Evolutionary conservation across 176 grass and related monocot genomes (phyloP).

Genomic region (Zoysia pacifica): DNA sequence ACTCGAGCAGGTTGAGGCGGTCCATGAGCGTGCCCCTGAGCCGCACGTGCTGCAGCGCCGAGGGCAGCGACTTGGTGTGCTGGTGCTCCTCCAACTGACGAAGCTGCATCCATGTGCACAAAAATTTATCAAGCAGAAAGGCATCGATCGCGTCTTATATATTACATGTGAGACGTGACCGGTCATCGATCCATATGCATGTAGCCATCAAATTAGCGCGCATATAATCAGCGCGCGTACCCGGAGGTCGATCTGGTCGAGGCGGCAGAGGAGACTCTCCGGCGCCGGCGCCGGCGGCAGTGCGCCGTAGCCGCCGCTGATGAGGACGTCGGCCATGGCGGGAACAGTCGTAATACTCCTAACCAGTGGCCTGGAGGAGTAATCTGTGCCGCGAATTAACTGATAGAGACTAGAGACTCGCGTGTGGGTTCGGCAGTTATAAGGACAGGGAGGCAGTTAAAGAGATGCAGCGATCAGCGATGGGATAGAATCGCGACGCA

Average conservation of each 20-base stretch:
- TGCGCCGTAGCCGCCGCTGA: constrained; percentile 33
- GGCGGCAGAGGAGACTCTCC: constrained; percentile 38
- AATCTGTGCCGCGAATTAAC: neutral
- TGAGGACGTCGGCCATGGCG: constrained; percentile 50
- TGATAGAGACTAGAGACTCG: neutral
- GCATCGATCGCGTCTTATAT: neutral
- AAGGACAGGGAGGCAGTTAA: neutral
- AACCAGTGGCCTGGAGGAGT: neutral
- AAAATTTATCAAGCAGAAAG: too few relatives aligned
- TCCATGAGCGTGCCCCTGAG: constrained; percentile 48
- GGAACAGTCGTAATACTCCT: neutral
- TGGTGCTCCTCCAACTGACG: constrained; percentile 59
- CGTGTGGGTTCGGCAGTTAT: constrained; percentile 10
- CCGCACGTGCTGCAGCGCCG: constrained; percentile 45
- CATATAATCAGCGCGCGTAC: neutral
- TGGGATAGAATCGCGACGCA: neutral
- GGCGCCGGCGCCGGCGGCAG: constrained; percentile 28
- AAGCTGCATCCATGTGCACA: constrained; percentile 14
- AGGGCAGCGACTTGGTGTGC: constrained; percentile 48
- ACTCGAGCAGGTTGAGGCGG: constrained; percentile 59
- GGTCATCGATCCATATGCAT: too few relatives aligned
- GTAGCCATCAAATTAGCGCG: too few relatives aligned
- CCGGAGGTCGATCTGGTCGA: constrained; percentile 55
- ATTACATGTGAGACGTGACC: too few relatives aligned
- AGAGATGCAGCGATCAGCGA: neutral